phyloP scores from a whole-genome alignment of 176 grass and related monocot genomes.

The Saccharum spontaneum region DNA sequence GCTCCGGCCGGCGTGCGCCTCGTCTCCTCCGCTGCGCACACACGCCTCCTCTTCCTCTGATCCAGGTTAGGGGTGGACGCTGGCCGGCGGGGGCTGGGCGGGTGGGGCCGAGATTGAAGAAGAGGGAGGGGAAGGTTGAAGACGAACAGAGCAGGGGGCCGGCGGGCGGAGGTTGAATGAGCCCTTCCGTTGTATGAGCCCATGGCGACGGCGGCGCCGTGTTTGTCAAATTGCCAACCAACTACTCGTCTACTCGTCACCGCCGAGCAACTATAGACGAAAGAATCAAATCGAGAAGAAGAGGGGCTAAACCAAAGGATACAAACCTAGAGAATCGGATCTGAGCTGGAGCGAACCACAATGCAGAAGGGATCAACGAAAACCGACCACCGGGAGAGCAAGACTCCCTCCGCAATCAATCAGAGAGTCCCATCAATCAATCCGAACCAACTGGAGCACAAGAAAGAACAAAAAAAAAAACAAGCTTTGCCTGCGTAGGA shows the following conservation, averaged over 20 bases:
- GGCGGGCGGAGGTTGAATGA: too few relatives aligned
- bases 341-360: neutral
- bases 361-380: neutral
- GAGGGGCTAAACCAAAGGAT: neutral
- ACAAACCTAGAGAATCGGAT: neutral
- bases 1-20: too few relatives aligned
- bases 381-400: neutral
- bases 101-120: too few relatives aligned
- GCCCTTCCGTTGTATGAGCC: too few relatives aligned
- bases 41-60: too few relatives aligned
- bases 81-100: too few relatives aligned
- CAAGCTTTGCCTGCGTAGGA: neutral
- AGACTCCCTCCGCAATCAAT: neutral
- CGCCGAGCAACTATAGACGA: too few relatives aligned
- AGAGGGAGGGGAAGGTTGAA: too few relatives aligned
- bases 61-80: too few relatives aligned
- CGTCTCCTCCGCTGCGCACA: too few relatives aligned
- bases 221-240: neutral
- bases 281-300: neutral
- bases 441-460: neutral
- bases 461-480: neutral
- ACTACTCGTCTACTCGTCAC: too few relatives aligned
- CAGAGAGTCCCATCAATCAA: neutral
- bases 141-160: too few relatives aligned
- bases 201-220: neutral